Base-by-base conservation (phyloP, 1,284 basidiomycete genomes). In the Wallemia ichthyophaga region DNA sequence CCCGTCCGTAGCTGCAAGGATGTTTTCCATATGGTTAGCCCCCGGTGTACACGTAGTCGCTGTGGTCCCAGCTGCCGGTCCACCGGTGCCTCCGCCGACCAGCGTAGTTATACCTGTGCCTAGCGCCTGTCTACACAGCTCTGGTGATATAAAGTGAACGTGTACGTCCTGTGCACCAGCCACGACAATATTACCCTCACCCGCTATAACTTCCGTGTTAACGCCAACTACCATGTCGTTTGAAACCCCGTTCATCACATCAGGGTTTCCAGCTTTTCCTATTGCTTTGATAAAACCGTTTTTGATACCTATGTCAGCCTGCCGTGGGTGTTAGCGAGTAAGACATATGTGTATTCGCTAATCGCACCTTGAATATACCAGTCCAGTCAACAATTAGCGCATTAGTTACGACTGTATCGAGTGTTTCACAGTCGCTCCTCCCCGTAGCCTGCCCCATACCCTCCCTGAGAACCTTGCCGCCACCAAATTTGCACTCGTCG, bases 291-390 rank as follows among this genome's bases (percentile, higher is more conserved):
- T 96, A 59, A 73, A 66, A 0, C 92, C 92, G 62, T 79, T 69
- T 70, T 84, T 88, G 62, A 99, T 76, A 37, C 94, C 94, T 59
- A 99, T 86, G 67, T 98, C 94, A n/a, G 92, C 92, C 84, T 89
- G 60, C 19, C 54, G 54, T 1, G 13, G 15, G 7, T 26, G 21
- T 27, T 37, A 62, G 27, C 64, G 58, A 23, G 23, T 58, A 23
- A 54, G 15, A n/a, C 24, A 59, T 15, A 54, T 32, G n/a, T n/a
- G 25, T 54, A 7, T 53, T 55, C n/a, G 31, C 7, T 58, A 9
- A 24, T 19, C 64, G 26, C 58, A 80, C 85, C 76, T 96, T 96
- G 77, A 84, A 85, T 62, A 98, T 92, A 1, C 89, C 89, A 53
- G 79, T 81, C 83, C 86, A 95, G 69, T 99, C 91, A 53, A 99